phyloP scores from a whole-genome alignment of 2,329 filamentous ascomycete species.

The Cordyceps farinosa region DNA sequence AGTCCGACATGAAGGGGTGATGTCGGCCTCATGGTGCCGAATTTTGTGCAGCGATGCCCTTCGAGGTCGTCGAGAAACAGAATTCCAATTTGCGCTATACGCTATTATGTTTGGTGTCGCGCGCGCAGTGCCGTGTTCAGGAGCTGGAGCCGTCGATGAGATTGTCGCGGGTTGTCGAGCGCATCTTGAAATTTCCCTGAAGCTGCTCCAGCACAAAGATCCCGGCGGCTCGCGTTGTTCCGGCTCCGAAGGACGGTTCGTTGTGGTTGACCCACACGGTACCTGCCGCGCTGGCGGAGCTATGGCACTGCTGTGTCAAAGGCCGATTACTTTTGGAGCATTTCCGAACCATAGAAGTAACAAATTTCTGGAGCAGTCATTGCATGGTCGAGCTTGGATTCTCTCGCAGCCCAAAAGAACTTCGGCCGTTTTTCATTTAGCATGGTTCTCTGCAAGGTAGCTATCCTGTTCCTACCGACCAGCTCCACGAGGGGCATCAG shows the following conservation, averaged over 20 bases:
- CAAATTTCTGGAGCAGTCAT: neutral
- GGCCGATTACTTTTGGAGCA: neutral
- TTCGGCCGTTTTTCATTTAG: neutral
- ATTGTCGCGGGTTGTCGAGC: neutral
- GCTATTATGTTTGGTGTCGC: neutral
- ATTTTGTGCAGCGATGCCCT: neutral
- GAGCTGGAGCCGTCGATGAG: neutral
- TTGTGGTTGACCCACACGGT: constrained; percentile 6
- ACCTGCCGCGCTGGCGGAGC: neutral
- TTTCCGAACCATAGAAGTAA: neutral
- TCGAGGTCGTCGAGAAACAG: neutral
- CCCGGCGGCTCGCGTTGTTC: constrained; percentile 29
- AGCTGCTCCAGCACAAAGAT: neutral
- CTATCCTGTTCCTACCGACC: neutral
- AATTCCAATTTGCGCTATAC: no score
- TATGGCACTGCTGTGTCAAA: neutral
- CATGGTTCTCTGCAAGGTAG: constrained; percentile 15
- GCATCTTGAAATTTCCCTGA: constrained; percentile 15
- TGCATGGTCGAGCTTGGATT: no score
- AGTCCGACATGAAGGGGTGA: constrained; percentile 58
- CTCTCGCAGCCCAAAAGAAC: neutral
- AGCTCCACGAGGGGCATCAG: constrained; percentile 6
- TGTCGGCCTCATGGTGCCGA: constrained; percentile 59
- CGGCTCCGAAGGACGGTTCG: constrained; percentile 26
- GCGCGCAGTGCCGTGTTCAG: neutral